Evolutionary conservation across 2,329 filamentous ascomycete species (phyloP), one percentile per base, ranked within the genome.

Genomic region (Exophiala sp.): DNA sequence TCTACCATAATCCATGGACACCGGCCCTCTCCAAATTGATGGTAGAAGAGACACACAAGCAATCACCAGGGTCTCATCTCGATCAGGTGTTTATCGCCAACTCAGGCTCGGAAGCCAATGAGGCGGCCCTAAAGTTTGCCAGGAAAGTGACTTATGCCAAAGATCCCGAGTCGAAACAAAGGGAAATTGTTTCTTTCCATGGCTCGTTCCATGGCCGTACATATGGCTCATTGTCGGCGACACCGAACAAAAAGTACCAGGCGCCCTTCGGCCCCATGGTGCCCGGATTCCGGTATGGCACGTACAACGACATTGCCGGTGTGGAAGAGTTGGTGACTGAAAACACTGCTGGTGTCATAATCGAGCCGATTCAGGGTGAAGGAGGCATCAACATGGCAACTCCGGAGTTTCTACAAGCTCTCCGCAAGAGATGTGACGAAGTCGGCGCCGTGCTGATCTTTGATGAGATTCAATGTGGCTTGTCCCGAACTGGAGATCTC

Each of bases 181-280:
- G 80, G 61, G 89, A 96, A 63, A 72, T 98, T 41, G 87, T 97
- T 44, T 95, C 88, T 13, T 98, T 97, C 75, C 73, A 87, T 62
- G 84, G 85, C 62, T 90, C 88, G 32, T 98, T 98, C 77, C 93
- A 98, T 69, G 93, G 93, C 61, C 85, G 93, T 52, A 97, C 93
- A 13, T 95, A 97, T 88, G 93, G 93, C 44, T 83, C 85, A 50
- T 73, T 98, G 38, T 95, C 88, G n/a, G 93, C 93, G 9, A 98
- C 93, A 3, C 93, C 90, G 41, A 98, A 97, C 71, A 88, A 89
- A 14, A 98, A 98, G 69, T 98, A 98, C 71, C 93, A 98, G 71
- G 81, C 84, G 60, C 93, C 93, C 0, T 98, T 98, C 65, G 77
- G 87, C 11, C 93, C 93, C 30, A 96, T 98, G 90, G 74, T 98